Conservation (phyloP, 176 grass and related monocot species). For the Elaeis guineensis region DNA sequence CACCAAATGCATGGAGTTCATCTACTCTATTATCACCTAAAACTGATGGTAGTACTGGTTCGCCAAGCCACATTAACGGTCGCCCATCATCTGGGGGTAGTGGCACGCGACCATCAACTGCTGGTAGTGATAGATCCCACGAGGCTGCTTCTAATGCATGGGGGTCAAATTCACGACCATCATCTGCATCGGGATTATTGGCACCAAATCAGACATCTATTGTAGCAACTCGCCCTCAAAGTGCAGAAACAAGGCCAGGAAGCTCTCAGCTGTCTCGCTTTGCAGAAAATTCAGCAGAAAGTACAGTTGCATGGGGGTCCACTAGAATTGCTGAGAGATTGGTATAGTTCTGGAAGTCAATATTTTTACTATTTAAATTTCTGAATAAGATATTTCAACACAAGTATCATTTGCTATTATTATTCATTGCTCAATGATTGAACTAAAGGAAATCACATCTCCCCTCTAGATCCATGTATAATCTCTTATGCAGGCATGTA, state of each 20-base stretch:
- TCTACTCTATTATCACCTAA: slow-evolving; percentile 74
- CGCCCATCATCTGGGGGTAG: slow-evolving; percentile 68
- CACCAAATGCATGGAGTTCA: slow-evolving; percentile 78
- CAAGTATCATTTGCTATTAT: no score
- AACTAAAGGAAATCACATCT: no score
- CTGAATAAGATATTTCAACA: no score
- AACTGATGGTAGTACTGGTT: slow-evolving; percentile 45
- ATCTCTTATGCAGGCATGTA: neutral
- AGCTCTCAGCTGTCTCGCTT: slow-evolving; percentile 96
- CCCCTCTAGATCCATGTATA: neutral
- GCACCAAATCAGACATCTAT: slow-evolving; percentile 39
- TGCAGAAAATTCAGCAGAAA: slow-evolving; percentile 57
- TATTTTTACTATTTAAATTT: neutral
- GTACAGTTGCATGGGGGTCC: slow-evolving; percentile 26
- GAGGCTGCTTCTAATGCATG: slow-evolving; percentile 52
- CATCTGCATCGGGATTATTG: slow-evolving; percentile 71
- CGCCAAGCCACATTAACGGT: slow-evolving; percentile 48
- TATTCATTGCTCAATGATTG: no score
- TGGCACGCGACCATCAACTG: slow-evolving; percentile 83
- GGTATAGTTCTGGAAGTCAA: slow-evolving; percentile 1
- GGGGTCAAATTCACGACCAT: slow-evolving; percentile 82
- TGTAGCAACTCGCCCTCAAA: slow-evolving; percentile 59
- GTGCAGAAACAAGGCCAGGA: slow-evolving; percentile 95
- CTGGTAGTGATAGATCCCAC: slow-evolving; percentile 72
- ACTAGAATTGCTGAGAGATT: slow-evolving; percentile 40